Percentiles rank a stretch among this genome's conserved stretches.
Conservation (phyloP, 306 rosid species). For the Corylus avellana region DNA sequence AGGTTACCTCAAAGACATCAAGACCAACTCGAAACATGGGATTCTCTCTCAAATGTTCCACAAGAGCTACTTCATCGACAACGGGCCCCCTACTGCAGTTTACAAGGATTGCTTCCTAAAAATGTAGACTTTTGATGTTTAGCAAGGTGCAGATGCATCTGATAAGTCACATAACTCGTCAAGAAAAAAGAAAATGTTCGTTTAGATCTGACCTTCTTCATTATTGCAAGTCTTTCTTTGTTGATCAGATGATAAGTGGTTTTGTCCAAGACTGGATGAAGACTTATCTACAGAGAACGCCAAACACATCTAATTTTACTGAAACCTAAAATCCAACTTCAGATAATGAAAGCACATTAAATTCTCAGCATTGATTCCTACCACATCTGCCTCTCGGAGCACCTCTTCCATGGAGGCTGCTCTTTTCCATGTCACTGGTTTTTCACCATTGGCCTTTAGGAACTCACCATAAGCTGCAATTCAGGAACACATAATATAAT, state of each 20-base stretch:
- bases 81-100: conserved; percentile 99
- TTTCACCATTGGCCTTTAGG: conserved; percentile 85
- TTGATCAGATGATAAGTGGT: conserved; percentile 94
- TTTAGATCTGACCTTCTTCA: conserved; percentile 78
- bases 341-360: not conserved
- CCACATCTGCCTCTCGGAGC: conserved; percentile 91
- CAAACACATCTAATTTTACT: conserved; percentile 20
- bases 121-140: conserved; percentile 14
- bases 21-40: conserved; percentile 98
- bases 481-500: conserved; percentile 9
- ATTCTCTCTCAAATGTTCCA: conserved; percentile 78
- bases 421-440: conserved; percentile 93
- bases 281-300: conserved; percentile 77
- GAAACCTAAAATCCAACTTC: conserved; percentile 11
- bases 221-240: conserved; percentile 78
- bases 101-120: conserved; percentile 87
- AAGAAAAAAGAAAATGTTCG: conserved; percentile 2
- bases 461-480: conserved; percentile 83
- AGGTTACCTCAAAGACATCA: conserved; percentile 89
- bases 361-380: conserved; percentile 35
- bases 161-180: not conserved
- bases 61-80: conserved; percentile 91
- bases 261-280: conserved; percentile 91
- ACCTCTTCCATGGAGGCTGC: conserved; percentile 93
- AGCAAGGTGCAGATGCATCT: not conserved